Percentiles rank a stretch among this genome's conserved stretches.
phyloP scores from a whole-genome alignment of 2,329 filamentous ascomycete species.

The Thelonectria olida region DNA sequence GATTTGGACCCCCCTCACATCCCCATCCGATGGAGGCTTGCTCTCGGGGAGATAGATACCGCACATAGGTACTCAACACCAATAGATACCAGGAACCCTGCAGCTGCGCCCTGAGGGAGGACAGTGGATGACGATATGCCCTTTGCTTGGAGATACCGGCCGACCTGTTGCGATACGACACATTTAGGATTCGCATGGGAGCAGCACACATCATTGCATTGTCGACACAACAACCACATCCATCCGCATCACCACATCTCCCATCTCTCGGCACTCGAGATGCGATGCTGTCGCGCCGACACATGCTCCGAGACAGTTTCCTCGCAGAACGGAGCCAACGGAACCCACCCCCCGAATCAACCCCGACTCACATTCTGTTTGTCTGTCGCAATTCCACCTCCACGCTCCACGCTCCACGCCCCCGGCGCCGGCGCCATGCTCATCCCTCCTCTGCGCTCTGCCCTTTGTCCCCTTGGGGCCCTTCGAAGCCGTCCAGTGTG shows the following conservation, averaged over 20 bases:
- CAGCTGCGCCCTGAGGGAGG: neutral
- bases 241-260: no score
- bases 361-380: constrained; percentile 27
- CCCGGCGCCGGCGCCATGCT: constrained; percentile 30
- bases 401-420: constrained; percentile 3
- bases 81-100: constrained; percentile 2
- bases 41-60: constrained; percentile 23
- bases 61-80: neutral
- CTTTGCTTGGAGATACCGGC: neutral
- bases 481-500: constrained; percentile 21
- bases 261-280: neutral
- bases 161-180: neutral
- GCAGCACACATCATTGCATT: neutral
- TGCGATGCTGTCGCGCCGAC: constrained; percentile 21
- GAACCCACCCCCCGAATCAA: constrained; percentile 19
- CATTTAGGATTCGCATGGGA: neutral
- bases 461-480: constrained; percentile 19
- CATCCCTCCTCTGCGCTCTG: neutral
- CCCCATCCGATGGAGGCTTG: constrained; percentile 22
- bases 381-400: constrained; percentile 3
- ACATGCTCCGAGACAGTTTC: constrained; percentile 18
- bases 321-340: constrained; percentile 12
- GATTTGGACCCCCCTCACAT: constrained; percentile 16
- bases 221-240: neutral
- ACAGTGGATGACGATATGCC: constrained; percentile 13